Evolutionary conservation across 345 rosid species (phyloP), one percentile per base, ranked within the genome.

Genomic region (Gossypium sturtianum): DNA sequence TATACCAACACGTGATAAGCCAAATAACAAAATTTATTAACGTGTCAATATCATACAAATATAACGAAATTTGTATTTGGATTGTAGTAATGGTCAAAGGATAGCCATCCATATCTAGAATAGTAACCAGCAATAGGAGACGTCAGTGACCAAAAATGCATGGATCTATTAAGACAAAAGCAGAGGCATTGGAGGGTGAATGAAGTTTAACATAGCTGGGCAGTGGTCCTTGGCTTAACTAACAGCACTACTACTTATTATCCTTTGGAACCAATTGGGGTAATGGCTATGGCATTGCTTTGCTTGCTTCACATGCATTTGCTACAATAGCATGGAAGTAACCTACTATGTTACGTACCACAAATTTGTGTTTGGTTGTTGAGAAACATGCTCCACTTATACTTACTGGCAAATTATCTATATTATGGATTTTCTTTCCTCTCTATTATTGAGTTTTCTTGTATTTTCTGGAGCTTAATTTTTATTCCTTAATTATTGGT

Each of bases 321-420:
- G 79, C 34, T 74, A 12, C 75, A 74, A 20, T 17, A 12, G 17
- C 2, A 15, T 49, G 8, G 43, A 45, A 23, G 19, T 2, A 51
- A 58, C 67, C 64, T 43, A 15, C 34, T 9, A 19, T 41, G 63
- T 12, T 68, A 70, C 67, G 56, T 11, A 15, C 76, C 82, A 74
- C 80, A 76, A 13, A 45, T 74, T 61, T 71, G 34, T 78, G 84
- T 44, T 15, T 71, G 82, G 81, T 81, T 74, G 81, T 61, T 74
- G 71, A 74, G 84, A 67, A 81, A 75, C 84, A 83, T 54, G 38
- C 17, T 59, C 59, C 64, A 45, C 83, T 70, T 34, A 38, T 75
- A 44, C 66, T 75, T 51, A 51, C 61, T 72, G 76, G 78, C 78
- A 77, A 51, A 52, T 38, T 54, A 54, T 16, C 25, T 38, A 48